Conservation (phyloP, 805 yeast species). For the Tetrapisispora pingtungensis region DNA sequence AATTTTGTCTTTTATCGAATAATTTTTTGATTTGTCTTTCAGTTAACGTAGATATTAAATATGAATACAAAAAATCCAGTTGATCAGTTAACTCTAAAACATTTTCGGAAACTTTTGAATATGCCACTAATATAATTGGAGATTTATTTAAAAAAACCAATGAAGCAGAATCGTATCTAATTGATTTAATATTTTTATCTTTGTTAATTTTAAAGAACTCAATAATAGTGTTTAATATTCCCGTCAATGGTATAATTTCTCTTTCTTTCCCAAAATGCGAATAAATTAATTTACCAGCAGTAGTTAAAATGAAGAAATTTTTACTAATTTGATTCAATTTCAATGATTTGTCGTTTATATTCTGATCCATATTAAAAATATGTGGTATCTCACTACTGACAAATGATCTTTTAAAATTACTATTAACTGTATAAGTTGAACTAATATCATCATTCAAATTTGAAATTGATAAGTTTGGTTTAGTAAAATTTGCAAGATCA, state of each 20-base stretch:
- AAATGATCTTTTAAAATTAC: slow-evolving; percentile 8
- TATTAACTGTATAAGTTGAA: slow-evolving; percentile 2
- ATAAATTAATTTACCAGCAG: slow-evolving; percentile 85
- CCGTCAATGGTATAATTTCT: slow-evolving; percentile 59
- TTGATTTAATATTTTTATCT: slow-evolving; percentile 34
- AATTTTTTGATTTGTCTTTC: slow-evolving; percentile 63
- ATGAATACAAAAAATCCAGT: slow-evolving; percentile 62
- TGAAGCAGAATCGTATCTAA: slow-evolving; percentile 21
- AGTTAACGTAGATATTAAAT: slow-evolving; percentile 73
- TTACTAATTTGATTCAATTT: slow-evolving; percentile 29
- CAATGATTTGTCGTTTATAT: neutral
- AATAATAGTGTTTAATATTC: slow-evolving; percentile 70
- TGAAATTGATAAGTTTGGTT: neutral
- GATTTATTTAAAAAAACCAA: slow-evolving; percentile 52
- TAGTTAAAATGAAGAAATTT: slow-evolving; percentile 68
- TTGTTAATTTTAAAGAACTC: slow-evolving; percentile 48
- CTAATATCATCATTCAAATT: slow-evolving; percentile 1
- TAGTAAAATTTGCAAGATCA: neutral
- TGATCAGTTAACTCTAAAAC: slow-evolving; percentile 48
- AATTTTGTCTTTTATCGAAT: slow-evolving; percentile 63
- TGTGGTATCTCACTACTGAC: slow-evolving; percentile 26
- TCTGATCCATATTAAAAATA: slow-evolving; percentile 9
- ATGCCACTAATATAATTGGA: slow-evolving; percentile 68
- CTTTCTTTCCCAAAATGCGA: slow-evolving; percentile 51
- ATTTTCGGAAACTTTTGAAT: slow-evolving; percentile 47